phyloP scores from a whole-genome alignment of 805 yeast genomes.

The Metschnikowia shivogae region DNA sequence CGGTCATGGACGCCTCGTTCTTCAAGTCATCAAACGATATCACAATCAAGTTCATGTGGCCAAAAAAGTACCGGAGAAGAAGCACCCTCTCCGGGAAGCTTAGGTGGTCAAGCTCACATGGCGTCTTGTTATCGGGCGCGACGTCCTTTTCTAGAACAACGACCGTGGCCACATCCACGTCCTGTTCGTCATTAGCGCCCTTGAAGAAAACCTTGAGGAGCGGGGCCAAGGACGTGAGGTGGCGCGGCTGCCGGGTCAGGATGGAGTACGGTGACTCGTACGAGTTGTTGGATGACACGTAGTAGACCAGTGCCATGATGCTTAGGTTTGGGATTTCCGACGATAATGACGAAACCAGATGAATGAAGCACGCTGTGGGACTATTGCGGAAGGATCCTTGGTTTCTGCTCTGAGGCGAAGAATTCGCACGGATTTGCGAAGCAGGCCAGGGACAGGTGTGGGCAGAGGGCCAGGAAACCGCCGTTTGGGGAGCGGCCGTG shows the following conservation, averaged over 20 bases:
- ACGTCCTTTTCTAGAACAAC: conserved; percentile 21
- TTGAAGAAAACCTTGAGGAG: conserved; percentile 21
- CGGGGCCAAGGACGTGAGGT: conserved; percentile 15
- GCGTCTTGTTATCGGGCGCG: not conserved
- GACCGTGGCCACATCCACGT: conserved; percentile 30
- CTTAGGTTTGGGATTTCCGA: too few species aligned
- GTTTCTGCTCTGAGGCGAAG: too few species aligned
- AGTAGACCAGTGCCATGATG: conserved; percentile 21
- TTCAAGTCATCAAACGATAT: conserved; percentile 11
- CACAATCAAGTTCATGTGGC: conserved; percentile 34
- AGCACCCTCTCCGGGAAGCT: conserved; percentile 26
- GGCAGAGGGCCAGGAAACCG: not conserved
- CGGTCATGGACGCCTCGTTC: conserved; percentile 9
- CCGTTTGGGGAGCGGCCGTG: not conserved
- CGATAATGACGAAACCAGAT: not conserved
- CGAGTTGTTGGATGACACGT: conserved; percentile 12
- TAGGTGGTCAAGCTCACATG: conserved; percentile 22
- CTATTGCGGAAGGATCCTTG: too few species aligned
- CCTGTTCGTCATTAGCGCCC: conserved; percentile 32
- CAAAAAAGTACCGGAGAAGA: conserved; percentile 34
- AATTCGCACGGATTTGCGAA: not conserved
- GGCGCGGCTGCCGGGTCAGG: conserved; percentile 19
- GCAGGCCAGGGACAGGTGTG: not conserved
- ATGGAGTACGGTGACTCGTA: conserved; percentile 9
- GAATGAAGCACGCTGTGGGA: too few species aligned